Percentiles rank a stretch among this genome's conserved stretches.
Conservation (phyloP, 495 filamentous ascomycete species). For the Tirmania nivea region DNA sequence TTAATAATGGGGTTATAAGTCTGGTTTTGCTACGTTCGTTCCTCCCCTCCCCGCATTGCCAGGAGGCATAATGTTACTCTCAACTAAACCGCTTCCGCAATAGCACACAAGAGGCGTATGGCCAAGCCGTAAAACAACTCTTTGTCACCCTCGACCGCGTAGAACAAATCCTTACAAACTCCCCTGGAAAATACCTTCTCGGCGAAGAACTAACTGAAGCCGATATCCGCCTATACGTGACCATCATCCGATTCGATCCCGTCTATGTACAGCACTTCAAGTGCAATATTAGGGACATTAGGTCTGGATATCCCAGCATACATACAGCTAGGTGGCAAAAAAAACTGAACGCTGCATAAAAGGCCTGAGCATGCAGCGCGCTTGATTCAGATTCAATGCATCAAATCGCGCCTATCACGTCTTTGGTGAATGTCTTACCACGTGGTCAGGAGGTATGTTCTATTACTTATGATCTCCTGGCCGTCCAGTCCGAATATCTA, state of each 20-base stretch:
- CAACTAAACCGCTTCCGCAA: neutral
- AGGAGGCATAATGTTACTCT: neutral
- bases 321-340: too few relatives aligned
- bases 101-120: constrained; percentile 54
- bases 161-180: constrained; percentile 40
- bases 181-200: constrained; percentile 40
- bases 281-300: constrained; percentile 67
- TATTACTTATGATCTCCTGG: too few relatives aligned
- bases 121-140: constrained; percentile 39
- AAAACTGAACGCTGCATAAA: too few relatives aligned
- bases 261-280: constrained; percentile 93
- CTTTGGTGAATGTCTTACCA: too few relatives aligned
- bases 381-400: too few relatives aligned
- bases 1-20: constrained; percentile 84
- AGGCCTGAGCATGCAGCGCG: too few relatives aligned
- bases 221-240: constrained; percentile 64
- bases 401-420: too few relatives aligned
- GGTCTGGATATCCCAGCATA: constrained; percentile 49
- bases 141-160: constrained; percentile 51
- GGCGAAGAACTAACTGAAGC: constrained; percentile 53
- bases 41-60: neutral
- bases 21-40: constrained; percentile 39
- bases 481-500: too few relatives aligned
- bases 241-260: constrained; percentile 64
- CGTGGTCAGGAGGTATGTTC: too few relatives aligned